Base-by-base conservation (phyloP, 163 green algal species). In the Chlorella variabilis region DNA sequence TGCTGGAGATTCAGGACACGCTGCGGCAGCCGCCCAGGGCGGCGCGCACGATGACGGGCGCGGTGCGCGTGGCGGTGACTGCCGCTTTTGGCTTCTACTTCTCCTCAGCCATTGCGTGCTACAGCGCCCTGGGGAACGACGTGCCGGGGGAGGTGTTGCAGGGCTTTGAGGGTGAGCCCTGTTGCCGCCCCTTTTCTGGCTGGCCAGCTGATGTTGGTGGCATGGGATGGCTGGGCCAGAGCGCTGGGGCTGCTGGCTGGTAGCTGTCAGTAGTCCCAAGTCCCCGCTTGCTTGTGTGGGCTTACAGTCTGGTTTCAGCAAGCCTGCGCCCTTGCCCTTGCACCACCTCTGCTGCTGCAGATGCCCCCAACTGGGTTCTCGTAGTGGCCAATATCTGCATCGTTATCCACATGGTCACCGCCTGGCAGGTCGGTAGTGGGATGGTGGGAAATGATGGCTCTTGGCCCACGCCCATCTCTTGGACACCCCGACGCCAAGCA, bases 1-100 rank as follows among this genome's bases (percentile, higher is more conserved):
- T 88, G 15, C 59, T 91, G 5, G 87, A 91, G 42, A 91, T 91
- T 54, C 84, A 89, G 77, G 76, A 87, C 58, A 86, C 79, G 2
- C 38, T 91, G 66, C 69, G 71, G 23, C 73, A 68, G n/a, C 84
- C 83, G 29, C 84, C 87, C 17, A 39, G 34, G 38, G 59, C 71
- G 0, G n/a, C 63, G n/a, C 73, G 71, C 23, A 66, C 66, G 1
- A 80, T 75, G 69, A 58, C 36, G 41, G 21, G 4, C 13, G 21
- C 36, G 1, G 33, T 56, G 54, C 45, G 41, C 18, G 65, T 80
- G 18, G 42, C 54, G 11, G 51, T 86, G 2, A 70, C 65, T 31
- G 25, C 41, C 66, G 38, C 56, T 39, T 75, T 65, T 31, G n/a
- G 61, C 29, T 78, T 78, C 74, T 86, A 82, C 81, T 15, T 82